Evolutionary conservation across 352 stramenopile genomes (phyloP), one percentile per base, ranked within the genome.

Genomic region (Phytophthora pistaciae): DNA sequence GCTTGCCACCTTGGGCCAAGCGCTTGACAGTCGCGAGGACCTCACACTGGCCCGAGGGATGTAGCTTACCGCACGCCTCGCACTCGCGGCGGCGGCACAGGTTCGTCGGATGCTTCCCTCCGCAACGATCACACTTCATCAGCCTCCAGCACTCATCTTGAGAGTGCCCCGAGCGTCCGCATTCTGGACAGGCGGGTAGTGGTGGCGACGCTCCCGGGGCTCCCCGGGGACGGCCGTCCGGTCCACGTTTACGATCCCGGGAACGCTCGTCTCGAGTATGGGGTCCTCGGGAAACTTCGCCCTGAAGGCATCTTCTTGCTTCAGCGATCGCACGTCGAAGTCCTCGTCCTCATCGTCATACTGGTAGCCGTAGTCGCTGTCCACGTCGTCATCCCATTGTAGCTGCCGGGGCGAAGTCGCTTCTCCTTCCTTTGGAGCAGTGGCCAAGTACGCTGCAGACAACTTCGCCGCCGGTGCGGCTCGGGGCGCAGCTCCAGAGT

Each of bases 101-200:
- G 10, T 56, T 16, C 3, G 40, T 56, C 1, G 44, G 44, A 10
- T 64, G 57, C n/a, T 64, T 64, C 2, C 57, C 42, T 9, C 59
- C 7, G 25, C 48, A 66, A 1, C 48, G 59, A 4, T 66, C 59
- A 20, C 59, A 66, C 48, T 25, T 66, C 29, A 52, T 58, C 4
- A 40, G 13, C 1, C 16, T 16, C 59, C 46, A 66, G 9, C 46
- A 52, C 0, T 58, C 7, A 0, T 57, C 29, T 8, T 2, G 5
- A 2, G 59, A 9, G 13, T 66, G 59, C 2, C 57, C 57, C 0
- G 48, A 6, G 1, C 29, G 23, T 3, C 59, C 42, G 27, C 44
- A 65, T 13, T 50, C 11, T 1, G 27, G 5, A 14, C 46, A 57
- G 0, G 20, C 6, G 5, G 42, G 42, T 8, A 23, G 42, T 23